These are phyloP conservation scores for Dillenia turbinata DNA, from an alignment of 164 flowering plant species.

Conservation along the genomic window DNA sequence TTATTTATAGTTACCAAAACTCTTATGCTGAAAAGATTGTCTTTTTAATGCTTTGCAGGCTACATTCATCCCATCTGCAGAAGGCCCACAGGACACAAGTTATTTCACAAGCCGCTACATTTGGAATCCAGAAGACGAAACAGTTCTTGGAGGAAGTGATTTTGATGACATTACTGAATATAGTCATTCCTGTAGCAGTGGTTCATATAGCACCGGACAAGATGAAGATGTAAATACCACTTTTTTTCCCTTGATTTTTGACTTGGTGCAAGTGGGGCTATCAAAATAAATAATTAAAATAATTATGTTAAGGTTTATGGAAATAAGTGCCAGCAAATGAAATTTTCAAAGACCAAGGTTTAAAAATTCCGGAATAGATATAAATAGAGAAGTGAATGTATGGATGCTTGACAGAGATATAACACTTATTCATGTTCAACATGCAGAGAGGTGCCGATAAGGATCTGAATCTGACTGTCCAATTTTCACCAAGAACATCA, in stretches of 20 bases:
- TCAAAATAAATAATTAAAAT: too few relatives aligned
- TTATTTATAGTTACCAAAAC: background rate
- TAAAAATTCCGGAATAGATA: too few relatives aligned
- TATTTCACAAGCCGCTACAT: constrained; percentile 90
- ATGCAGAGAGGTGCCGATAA: too few relatives aligned
- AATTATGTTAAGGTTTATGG: too few relatives aligned
- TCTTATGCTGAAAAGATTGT: background rate
- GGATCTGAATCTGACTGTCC: too few relatives aligned
- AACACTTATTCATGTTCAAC: too few relatives aligned
- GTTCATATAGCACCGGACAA: constrained; percentile 56
- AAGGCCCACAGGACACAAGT: constrained; percentile 81
- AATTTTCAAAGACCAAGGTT: too few relatives aligned
- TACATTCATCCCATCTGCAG: constrained; percentile 84
- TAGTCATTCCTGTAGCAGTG: constrained; percentile 61
- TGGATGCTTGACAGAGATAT: too few relatives aligned
- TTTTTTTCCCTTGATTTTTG: background rate
- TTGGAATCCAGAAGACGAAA: constrained; percentile 79
- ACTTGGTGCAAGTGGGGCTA: background rate
- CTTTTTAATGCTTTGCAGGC: constrained; percentile 51
- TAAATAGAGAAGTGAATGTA: too few relatives aligned
- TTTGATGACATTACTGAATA: constrained; percentile 73
- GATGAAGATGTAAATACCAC: constrained; percentile 71
- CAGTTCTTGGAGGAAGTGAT: constrained; percentile 51
- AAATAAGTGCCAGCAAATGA: too few relatives aligned
- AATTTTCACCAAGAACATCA: too few relatives aligned